These are phyloP conservation scores for Davidsoniella neocaledoniae DNA, from an alignment of 2,329 filamentous ascomycete genomes.

Conservation along the genomic window DNA sequence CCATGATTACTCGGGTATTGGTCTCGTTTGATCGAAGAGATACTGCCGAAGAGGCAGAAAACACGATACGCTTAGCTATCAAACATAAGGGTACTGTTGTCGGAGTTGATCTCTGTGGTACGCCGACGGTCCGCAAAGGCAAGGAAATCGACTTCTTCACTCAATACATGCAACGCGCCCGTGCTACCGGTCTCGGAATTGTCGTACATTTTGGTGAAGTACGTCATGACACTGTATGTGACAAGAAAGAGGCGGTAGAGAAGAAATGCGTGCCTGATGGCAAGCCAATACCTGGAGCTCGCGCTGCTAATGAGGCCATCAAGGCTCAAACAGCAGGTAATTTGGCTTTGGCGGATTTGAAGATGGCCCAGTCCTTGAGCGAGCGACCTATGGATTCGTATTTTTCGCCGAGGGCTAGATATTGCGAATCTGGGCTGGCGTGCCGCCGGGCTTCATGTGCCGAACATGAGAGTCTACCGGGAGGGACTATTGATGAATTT, in stretches of 20 bases:
- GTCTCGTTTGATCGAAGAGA: slow-evolving; percentile 57
- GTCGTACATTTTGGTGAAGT: slow-evolving; percentile 70
- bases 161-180: slow-evolving; percentile 41
- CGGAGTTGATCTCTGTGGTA: slow-evolving; percentile 63
- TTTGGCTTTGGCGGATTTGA: neutral
- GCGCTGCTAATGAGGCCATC: neutral
- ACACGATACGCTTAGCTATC: slow-evolving; percentile 47
- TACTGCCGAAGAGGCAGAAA: slow-evolving; percentile 39
- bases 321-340: neutral
- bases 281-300: neutral
- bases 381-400: neutral
- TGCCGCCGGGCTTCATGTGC: neutral
- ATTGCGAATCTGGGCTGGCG: too few species aligned
- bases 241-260: slow-evolving; percentile 2
- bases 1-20: slow-evolving; percentile 48
- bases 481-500: neutral
- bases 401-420: too few species aligned
- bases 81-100: slow-evolving; percentile 44
- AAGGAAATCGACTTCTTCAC: slow-evolving; percentile 44
- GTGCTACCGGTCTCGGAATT: slow-evolving; percentile 36
- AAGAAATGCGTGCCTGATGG: neutral
- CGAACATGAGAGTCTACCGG: neutral
- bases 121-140: slow-evolving; percentile 36
- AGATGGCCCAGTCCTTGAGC: neutral
- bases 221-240: slow-evolving; percentile 4